Percentiles rank a stretch among this genome's conserved stretches.
phyloP scores from a whole-genome alignment of 768 basidiomycete species.

The Termitomyces sp. region DNA sequence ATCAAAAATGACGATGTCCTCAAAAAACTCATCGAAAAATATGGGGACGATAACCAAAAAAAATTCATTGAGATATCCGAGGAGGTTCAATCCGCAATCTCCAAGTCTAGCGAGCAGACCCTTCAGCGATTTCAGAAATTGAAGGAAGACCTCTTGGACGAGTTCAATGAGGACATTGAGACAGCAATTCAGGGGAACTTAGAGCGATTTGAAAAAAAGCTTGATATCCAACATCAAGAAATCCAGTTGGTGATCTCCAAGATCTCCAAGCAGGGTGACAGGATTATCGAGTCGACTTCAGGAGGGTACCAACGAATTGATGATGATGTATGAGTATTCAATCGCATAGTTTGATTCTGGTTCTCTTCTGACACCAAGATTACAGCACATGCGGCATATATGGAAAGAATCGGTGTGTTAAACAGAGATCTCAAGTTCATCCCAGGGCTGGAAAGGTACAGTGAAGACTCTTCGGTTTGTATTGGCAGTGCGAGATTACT shows the following conservation, averaged over 20 bases:
- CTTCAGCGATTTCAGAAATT: not conserved
- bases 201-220: not conserved
- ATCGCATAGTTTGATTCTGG: no score
- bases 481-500: not conserved
- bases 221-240: not conserved
- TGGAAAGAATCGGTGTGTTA: conserved; percentile 2
- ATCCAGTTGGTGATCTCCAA: no score
- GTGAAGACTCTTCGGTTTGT: not conserved
- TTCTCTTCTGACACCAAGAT: no score
- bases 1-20: no score
- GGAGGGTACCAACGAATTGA: conserved; percentile 1
- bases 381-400: not conserved
- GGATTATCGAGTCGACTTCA: not conserved
- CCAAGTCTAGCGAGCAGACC: no score
- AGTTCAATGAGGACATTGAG: not conserved
- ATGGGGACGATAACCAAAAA: no score
- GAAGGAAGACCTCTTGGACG: not conserved
- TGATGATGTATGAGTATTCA: not conserved
- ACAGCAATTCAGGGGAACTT: not conserved
- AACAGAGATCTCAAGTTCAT: no score
- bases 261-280: not conserved
- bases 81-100: not conserved
- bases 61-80: not conserved
- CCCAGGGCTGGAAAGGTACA: not conserved
- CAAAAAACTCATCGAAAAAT: no score